Conservation (phyloP, 345 rosid genomes). For the Bruguiera sexangula region DNA sequence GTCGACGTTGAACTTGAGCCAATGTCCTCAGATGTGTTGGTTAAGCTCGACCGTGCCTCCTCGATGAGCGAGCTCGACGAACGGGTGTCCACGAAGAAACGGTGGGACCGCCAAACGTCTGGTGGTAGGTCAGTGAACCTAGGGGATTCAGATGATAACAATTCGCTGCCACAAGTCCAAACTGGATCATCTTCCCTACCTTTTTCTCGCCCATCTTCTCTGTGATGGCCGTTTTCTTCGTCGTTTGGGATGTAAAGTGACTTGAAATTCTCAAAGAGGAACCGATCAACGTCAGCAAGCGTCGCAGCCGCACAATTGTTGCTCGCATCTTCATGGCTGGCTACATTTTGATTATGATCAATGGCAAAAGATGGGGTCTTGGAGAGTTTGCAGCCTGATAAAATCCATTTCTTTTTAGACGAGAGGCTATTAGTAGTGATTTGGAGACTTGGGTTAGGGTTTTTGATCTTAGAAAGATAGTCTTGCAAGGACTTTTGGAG, state of each 20-base stretch:
- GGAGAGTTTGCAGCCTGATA: constrained; percentile 53
- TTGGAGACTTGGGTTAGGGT: constrained; percentile 32
- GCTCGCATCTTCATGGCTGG: constrained; percentile 1
- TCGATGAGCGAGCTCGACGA: constrained; percentile 45
- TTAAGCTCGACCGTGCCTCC: constrained; percentile 43
- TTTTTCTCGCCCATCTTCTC: background rate
- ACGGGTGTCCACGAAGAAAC: constrained; percentile 44
- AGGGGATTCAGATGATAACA: constrained; percentile 32
- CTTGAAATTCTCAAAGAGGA: constrained; percentile 73
- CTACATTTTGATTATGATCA: constrained; percentile 8
- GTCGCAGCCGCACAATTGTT: constrained; percentile 46
- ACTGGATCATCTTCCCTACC: background rate
- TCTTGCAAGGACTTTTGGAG: constrained; percentile 58
- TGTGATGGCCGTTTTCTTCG: constrained; percentile 3
- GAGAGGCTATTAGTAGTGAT: constrained; percentile 24
- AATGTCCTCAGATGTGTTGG: constrained; percentile 24
- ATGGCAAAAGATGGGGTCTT: constrained; percentile 59
- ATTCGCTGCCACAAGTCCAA: background rate
- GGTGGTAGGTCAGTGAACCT: constrained; percentile 29
- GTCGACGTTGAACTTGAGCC: constrained; percentile 34
- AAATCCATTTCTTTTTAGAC: constrained; percentile 46
- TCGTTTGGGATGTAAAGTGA: constrained; percentile 64
- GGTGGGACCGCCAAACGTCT: constrained; percentile 35
- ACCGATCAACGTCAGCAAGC: constrained; percentile 71
- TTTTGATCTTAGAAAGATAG: constrained; percentile 63